Base-by-base conservation (phyloP, 1,284 basidiomycete genomes). In the Exobasidium cylindrosporum region DNA sequence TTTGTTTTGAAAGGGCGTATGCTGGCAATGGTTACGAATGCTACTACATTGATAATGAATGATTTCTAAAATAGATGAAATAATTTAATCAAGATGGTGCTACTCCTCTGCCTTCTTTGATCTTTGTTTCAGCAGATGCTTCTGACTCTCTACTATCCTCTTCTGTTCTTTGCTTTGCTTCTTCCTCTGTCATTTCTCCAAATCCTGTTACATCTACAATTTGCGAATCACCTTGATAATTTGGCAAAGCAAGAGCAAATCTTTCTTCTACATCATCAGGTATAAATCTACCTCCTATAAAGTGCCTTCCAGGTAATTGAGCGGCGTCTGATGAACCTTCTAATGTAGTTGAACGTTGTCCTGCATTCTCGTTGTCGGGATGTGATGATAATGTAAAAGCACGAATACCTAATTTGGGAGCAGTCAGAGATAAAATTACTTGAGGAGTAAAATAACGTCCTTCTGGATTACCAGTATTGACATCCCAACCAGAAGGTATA, bases 401-500 rank as follows among this genome's bases (percentile, higher is more conserved):
- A 67, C 83, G 84, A 3, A 89, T 88, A 1, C 96, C 96, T 70
- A 88, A 83, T 82, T 99, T 99, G 1, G 96, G 96, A 10, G 91
- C 93, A 0, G 95, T 97, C 69, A 99, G 82, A 71, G 90, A 93
- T 61, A 98, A 82, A 44, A 99, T 82, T 1, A 92, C 89, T 55
- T 90, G 86, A 0, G 94, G 91, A 26, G 86, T 83, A 62, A 90
- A 84, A n/a, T n/a, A 17, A 1, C 29, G 14, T 4, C 24, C 54
- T 21, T 17, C 26, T 11, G 50, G 59, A 11, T 47, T 57, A 1
- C 94, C 93, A 40, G 84, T 81, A 68, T 95, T 91, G 28, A 97
- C 92, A 72, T 92, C 87, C 94, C 94, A 98, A 2, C 93, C 95
- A 0, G 89, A 92, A 0, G 96, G 96, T 60, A 98, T 94, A 78